Conservation (phyloP, 78 protist genomes). For the Cyanophora paradoxa region DNA sequence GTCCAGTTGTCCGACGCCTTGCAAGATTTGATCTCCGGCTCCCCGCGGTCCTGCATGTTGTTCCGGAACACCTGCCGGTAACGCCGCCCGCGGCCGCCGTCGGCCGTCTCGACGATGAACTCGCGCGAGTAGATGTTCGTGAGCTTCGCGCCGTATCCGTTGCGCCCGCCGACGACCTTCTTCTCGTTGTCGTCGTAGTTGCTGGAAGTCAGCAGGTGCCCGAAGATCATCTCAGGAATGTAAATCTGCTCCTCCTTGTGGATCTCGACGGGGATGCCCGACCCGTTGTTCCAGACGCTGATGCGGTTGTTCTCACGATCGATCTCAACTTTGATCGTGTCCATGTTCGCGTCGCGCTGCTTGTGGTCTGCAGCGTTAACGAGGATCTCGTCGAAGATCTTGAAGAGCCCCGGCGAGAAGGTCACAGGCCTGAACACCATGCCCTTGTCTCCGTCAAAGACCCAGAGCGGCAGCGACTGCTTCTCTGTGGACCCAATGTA, state of each 20-base stretch:
- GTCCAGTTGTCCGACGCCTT: constrained; percentile 17
- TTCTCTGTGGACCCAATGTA: constrained; percentile 83
- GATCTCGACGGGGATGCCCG: constrained; percentile 93
- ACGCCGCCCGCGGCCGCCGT: constrained; percentile 12
- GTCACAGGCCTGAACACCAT: constrained; percentile 44
- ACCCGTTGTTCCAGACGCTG: constrained; percentile 87
- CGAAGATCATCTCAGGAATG: constrained; percentile 95
- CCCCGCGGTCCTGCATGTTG: constrained; percentile 58
- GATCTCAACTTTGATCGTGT: constrained; percentile 69
- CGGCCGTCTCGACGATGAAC: constrained; percentile 64
- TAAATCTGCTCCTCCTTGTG: constrained; percentile 78
- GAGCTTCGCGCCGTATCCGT: constrained; percentile 84
- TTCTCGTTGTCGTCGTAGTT: constrained; percentile 73
- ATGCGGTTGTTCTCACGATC: constrained; percentile 42
- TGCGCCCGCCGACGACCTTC: constrained; percentile 84
- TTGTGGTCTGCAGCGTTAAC: constrained; percentile 99
- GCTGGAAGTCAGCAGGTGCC: constrained; percentile 82
- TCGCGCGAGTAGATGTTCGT: constrained; percentile 88
- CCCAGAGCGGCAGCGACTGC: constrained; percentile 17
- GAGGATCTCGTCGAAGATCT: constrained; percentile 98
- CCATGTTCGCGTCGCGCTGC: constrained; percentile 84
- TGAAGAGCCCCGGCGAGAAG: constrained; percentile 93
- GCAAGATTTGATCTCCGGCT: constrained; percentile 18
- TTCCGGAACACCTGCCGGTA: constrained; percentile 50
- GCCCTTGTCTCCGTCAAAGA: constrained; percentile 1